Base-by-base conservation (phyloP, 306 rosid genomes). In the Luffa aegyptiaca region DNA sequence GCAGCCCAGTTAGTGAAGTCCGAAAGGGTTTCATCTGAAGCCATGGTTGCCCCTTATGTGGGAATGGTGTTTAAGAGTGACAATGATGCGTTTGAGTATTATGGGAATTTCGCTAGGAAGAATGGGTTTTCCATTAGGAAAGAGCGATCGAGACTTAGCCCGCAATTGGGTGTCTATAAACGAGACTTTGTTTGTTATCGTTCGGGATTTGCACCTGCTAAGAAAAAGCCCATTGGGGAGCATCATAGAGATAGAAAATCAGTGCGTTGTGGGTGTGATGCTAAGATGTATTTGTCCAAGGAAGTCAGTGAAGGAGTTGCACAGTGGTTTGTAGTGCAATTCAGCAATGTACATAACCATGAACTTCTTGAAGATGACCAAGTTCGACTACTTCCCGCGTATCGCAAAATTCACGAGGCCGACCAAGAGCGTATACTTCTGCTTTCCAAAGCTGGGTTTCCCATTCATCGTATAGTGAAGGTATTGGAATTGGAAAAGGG, bases 141-240 rank as follows among this genome's bases (percentile, higher is more conserved):
- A 79, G 97, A 93, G 88, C 86, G 99, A 20, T 93, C 97, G 0
- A 89, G 99, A 84, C 92, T 91, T 73, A 95, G 97, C 83, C 99
- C 93, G 2, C 99, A 95, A 33, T 86, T 95, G 80, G 99, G 97
- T 6, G 63, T 91, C 74, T 95, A 95, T 87, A 95, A 93, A 77
- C 96, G 99, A 5, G 99, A 95, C 33, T 93, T 95, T 75, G 99
- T 95, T 79, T 95, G 99, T 84, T 95, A 93, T 58, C 97, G 99
- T 17, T 95, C 99, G 0, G 97, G 99, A 8, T 95, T 92, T 75
- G 97, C 97, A 10, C 99, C 97, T 0, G 79, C 86, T 45, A 95
- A 93, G 93, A 93, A 91, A 86, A 95, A 93, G 84, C 87, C 89
- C 11, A 78, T 83, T 41, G 97, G 97, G 39, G 97, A 95, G 17